Base-by-base conservation (phyloP, 2,329 filamentous ascomycete genomes). In the Ascochyta pisi region DNA sequence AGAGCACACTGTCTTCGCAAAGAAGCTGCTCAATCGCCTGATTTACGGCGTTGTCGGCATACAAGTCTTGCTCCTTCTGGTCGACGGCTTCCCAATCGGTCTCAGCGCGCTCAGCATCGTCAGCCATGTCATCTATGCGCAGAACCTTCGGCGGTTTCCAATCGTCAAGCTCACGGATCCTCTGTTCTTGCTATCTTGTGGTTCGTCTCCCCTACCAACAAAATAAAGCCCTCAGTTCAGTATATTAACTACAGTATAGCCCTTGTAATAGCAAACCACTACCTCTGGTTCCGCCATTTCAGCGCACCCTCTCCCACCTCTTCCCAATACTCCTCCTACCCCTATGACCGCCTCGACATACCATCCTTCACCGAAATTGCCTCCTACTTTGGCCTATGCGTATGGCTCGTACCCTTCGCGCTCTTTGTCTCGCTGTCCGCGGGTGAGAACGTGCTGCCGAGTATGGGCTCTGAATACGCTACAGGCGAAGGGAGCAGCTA, bases 341-440 rank as follows among this genome's bases (percentile, higher is more conserved):
- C 83, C 3, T 84, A 86, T 50, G 83, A 85, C 71, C 88, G 89
- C 71, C 86, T 91, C 62, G 70, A 79, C 10, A 82, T 92, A 40
- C 95, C 95, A 0, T 89, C 85, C 34, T 99, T 99, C 75, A 93
- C 91, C 16, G 92, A 98, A 79, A 95, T 98, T 40, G 92, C 95
- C 0, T 94, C 91, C 0, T 99, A 95, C 77, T 99, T 99, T 71
- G 95, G 95, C 0, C 81, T 99, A 2, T 96, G 93, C 68, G 93
- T 99, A 0, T 99, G 95, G 95, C 83, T 99, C 1, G 91, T 98
- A 0, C 95, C 95, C 0, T 99, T 99, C 73, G 88, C 93, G 15
- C 83, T 99, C 13, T 99, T 99, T 71, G 94, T 99, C 46, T 96
- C 91, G 68, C 78, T 99, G 38, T 96, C 91, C 16, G 95, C 95